Percentiles rank a stretch among this genome's conserved stretches.
Evolutionary conservation across 2,329 filamentous ascomycete species (phyloP).

Genomic region (Aspergillus carbonarius): DNA sequence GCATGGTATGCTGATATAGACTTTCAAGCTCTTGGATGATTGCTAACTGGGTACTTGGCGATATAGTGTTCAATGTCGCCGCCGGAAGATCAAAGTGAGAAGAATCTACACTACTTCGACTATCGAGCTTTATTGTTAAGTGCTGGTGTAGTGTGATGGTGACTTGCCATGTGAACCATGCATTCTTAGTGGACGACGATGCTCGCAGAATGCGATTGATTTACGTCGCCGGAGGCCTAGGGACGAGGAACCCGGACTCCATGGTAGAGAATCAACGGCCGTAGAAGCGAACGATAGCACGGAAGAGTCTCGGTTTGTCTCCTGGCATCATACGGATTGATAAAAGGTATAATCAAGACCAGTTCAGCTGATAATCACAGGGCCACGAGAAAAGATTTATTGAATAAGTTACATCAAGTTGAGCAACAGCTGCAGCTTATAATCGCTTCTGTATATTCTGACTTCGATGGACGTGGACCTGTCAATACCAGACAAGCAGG

Average conservation of each 20-base stretch:
- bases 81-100: slow-evolving; percentile 23
- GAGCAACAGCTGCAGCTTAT: not conserved
- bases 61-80: slow-evolving; percentile 18
- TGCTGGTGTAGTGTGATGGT: slow-evolving; percentile 19
- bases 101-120: not conserved
- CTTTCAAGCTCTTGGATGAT: not conserved
- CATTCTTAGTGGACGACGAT: slow-evolving; percentile 6
- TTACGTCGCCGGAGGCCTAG: slow-evolving; percentile 7
- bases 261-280: no score
- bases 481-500: not conserved
- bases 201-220: slow-evolving; percentile 8
- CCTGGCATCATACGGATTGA: not conserved
- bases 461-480: not conserved
- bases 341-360: not conserved
- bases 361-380: not conserved
- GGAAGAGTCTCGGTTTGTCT: not conserved
- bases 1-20: slow-evolving; percentile 19
- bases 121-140: not conserved
- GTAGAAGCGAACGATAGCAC: not conserved
- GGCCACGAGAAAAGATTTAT: not conserved
- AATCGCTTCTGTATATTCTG: not conserved
- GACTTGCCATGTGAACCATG: slow-evolving; percentile 20
- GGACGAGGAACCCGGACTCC: not conserved
- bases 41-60: not conserved
- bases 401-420: not conserved